These are phyloP conservation scores for Scolecobasidium constrictum DNA, from an alignment of 2,329 filamentous ascomycete species.

Conservation along the genomic window DNA sequence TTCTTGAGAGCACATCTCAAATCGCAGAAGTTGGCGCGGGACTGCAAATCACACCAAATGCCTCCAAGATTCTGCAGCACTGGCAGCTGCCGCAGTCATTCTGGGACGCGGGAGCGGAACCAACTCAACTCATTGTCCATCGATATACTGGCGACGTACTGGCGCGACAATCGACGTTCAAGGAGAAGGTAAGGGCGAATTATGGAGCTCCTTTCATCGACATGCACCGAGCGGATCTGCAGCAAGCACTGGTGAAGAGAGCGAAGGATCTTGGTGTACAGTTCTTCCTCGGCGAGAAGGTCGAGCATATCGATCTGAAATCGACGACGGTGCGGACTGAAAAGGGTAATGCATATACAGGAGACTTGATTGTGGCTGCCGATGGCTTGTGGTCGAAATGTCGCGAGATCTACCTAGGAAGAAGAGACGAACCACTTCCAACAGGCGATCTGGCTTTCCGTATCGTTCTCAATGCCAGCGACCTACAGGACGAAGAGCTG, in stretches of 20 bases:
- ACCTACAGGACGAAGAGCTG: slow-evolving; percentile 36
- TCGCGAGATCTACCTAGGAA: slow-evolving; percentile 33
- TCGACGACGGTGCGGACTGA: slow-evolving; percentile 29
- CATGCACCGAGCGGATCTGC: slow-evolving; percentile 44
- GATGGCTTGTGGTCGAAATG: slow-evolving; percentile 47
- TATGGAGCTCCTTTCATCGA: slow-evolving; percentile 39
- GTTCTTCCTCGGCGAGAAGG: slow-evolving; percentile 33
- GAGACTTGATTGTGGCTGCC: slow-evolving; percentile 50
- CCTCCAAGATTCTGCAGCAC: slow-evolving; percentile 29
- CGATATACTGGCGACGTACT: slow-evolving; percentile 40
- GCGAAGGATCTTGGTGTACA: slow-evolving; percentile 37
- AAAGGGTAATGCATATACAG: slow-evolving; percentile 29
- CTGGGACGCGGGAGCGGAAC: slow-evolving; percentile 23
- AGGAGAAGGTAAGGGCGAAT: slow-evolving; percentile 39
- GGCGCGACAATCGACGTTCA: slow-evolving; percentile 41
- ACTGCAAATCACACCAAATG: slow-evolving; percentile 41
- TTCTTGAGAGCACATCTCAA: slow-evolving; percentile 37
- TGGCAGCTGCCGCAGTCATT: slow-evolving; percentile 7
- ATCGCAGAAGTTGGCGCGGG: slow-evolving; percentile 41
- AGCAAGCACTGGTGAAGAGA: slow-evolving; percentile 35
- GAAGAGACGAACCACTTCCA: slow-evolving; percentile 34
- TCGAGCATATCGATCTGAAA: slow-evolving; percentile 29
- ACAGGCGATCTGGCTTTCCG: slow-evolving; percentile 43
- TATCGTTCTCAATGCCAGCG: slow-evolving; percentile 32
- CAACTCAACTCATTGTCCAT: slow-evolving; percentile 39